Percentiles rank a stretch among this genome's conserved stretches.
These are phyloP conservation scores for Fraxinus dipetala DNA, from an alignment of 305 asterid species.

Conservation along the genomic window DNA sequence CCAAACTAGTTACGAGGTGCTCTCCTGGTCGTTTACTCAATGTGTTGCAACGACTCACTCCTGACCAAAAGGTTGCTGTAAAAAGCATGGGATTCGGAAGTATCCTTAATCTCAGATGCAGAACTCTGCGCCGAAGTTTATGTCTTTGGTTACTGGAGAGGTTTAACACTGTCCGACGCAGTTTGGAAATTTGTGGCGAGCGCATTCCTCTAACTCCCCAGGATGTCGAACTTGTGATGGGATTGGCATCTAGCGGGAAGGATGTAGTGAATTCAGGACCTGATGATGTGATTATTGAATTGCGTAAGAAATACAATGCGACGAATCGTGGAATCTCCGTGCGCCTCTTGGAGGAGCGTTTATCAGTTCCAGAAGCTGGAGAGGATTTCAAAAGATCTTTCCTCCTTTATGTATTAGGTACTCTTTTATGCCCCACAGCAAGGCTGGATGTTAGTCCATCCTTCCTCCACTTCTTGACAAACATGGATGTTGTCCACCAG, in stretches of 20 bases:
- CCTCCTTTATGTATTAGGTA: conserved; percentile 89
- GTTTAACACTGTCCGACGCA: conserved; percentile 82
- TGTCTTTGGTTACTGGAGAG: conserved; percentile 93
- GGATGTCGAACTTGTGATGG: conserved; percentile 98
- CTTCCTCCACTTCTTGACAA: conserved; percentile 86
- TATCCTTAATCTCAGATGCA: conserved; percentile 85
- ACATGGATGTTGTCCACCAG: conserved; percentile 87
- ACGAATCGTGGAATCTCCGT: conserved; percentile 95
- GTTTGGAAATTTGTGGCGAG: conserved; percentile 90
- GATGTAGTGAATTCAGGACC: conserved; percentile 95
- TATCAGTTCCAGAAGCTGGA: conserved; percentile 88
- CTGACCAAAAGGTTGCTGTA: conserved; percentile 79
- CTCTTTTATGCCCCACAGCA: conserved; percentile 92
- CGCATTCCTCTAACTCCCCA: conserved; percentile 86
- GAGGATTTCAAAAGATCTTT: conserved; percentile 97
- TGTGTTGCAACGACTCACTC: conserved; percentile 73
- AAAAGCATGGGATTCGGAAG: conserved; percentile 98
- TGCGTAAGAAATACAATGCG: conserved; percentile 84
- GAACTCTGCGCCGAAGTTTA: conserved; percentile 86
- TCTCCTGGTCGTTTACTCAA: conserved; percentile 89
- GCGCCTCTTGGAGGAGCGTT: conserved; percentile 80
- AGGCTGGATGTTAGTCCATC: conserved; percentile 98
- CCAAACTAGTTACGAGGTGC: conserved; percentile 94
- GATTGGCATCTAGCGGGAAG: conserved; percentile 83
- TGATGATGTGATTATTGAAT: conserved; percentile 73